Base-by-base conservation (phyloP, 1,284 basidiomycete genomes). In the Takashimella tepidaria region DNA sequence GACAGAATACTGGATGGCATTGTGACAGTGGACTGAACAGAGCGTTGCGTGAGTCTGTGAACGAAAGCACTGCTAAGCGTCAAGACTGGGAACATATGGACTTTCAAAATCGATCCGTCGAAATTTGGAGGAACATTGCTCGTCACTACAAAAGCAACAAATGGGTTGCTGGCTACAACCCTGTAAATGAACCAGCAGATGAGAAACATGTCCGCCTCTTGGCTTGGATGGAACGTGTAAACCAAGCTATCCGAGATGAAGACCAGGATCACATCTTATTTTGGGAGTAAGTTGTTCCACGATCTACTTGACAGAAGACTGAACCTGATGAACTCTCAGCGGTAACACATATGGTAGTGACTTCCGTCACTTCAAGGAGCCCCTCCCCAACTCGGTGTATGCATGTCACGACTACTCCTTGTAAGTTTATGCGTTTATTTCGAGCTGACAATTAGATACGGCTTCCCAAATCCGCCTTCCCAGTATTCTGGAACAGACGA, bases 131-230 rank as follows among this genome's bases (percentile, higher is more conserved):
- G 45, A 75, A 84, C 62, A 74, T 87, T 16, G 84, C 86, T 0
- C 10, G 72, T 58, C 82, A 82, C 59, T 87, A 88, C 72, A 81
- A 77, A 51, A 79, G 80, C 50, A 84, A 87, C 63, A 69, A 78
- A 43, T 88, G 86, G 86, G 70, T 76, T 21, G 67, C 67, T 20
- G 67, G 70, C 80, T 88, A 86, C 70, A 88, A 88, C 72, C 81
- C 83, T 5, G 76, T 88, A 45, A 88, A 88, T 70, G 87, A 89
- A 68, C 87, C 87, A 5, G 80, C 85, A 0, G 86, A 87, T 67
- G 68, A 76, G 8, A 55, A 72, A 42, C 68, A 67, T 4, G 53
- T 48, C 11, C 67, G 81, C 4, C 72, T 89, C 47, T 69, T 87
- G 44, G 64, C 60, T 5, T 83, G 84, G 65, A 88, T 88, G 68